Conservation (phyloP, 106 monocot species). For the Apostasia shenzhenica region DNA sequence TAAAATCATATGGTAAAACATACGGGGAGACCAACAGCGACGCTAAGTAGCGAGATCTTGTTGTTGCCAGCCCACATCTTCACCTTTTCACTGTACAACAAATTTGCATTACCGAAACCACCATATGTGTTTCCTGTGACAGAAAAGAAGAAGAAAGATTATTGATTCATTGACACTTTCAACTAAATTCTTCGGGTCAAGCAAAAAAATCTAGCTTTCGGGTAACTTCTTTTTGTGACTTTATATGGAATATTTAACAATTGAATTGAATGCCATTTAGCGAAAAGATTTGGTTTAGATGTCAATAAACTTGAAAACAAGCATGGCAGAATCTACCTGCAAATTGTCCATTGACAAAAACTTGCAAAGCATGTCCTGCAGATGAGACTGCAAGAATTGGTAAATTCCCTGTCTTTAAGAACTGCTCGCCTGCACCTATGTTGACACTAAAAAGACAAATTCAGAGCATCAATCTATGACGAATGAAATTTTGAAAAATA, state of each 20-base stretch:
- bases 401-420: conserved; percentile 35
- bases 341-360: conserved; percentile 15
- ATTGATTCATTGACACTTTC: too few relatives aligned
- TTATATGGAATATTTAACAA: too few relatives aligned
- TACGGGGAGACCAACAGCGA: conserved; percentile 77
- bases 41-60: conserved; percentile 74
- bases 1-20: conserved; percentile 17
- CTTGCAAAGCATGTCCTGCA: conserved; percentile 15
- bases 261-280: too few relatives aligned
- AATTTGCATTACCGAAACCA: conserved; percentile 6
- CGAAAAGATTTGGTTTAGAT: too few relatives aligned
- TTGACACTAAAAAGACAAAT: conserved; percentile 28
- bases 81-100: not conserved
- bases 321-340: conserved; percentile 1
- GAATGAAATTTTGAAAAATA: not conserved
- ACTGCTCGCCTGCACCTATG: conserved; percentile 44
- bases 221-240: too few relatives aligned
- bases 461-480: not conserved
- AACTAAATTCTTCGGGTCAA: too few relatives aligned
- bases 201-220: too few relatives aligned
- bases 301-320: too few relatives aligned
- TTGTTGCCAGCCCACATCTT: conserved; percentile 15
- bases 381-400: conserved; percentile 45
- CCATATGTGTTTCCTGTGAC: conserved; percentile 11
- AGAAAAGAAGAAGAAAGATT: not conserved